phyloP scores from a whole-genome alignment of 2,329 filamentous ascomycete species.

The Triangularia verruculosa region DNA sequence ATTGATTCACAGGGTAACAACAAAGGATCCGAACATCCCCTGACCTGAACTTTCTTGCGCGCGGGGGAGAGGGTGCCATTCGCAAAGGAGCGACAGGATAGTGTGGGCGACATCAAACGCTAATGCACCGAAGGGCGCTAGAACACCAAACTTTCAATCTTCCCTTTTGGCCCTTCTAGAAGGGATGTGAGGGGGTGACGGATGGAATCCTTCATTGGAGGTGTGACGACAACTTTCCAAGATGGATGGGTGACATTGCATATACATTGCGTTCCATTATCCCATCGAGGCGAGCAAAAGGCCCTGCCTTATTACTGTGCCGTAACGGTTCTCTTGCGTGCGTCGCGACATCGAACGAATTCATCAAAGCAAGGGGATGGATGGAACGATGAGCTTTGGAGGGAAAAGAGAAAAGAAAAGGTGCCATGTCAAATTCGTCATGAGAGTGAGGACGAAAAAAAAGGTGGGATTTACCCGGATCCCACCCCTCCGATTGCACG shows the following conservation, averaged over 20 bases:
- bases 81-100: neutral
- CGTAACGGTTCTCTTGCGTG: neutral
- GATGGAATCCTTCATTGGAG: neutral
- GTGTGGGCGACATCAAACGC: neutral
- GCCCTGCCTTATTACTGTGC: neutral
- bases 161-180: neutral
- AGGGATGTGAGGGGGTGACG: neutral
- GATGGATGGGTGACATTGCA: neutral
- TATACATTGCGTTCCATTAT: neutral
- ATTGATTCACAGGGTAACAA: neutral
- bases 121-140: neutral
- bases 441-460: neutral
- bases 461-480: neutral
- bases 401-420: neutral
- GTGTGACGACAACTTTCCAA: neutral
- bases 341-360: no score
- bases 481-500: neutral
- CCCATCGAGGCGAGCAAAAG: neutral
- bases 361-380: no score
- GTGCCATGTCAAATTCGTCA: neutral
- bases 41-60: neutral
- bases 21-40: neutral
- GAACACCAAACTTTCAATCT: neutral
- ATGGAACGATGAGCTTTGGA: no score
- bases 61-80: neutral